Base-by-base conservation (phyloP, 306 rosid genomes). In the Macrotyloma uniflorum region DNA sequence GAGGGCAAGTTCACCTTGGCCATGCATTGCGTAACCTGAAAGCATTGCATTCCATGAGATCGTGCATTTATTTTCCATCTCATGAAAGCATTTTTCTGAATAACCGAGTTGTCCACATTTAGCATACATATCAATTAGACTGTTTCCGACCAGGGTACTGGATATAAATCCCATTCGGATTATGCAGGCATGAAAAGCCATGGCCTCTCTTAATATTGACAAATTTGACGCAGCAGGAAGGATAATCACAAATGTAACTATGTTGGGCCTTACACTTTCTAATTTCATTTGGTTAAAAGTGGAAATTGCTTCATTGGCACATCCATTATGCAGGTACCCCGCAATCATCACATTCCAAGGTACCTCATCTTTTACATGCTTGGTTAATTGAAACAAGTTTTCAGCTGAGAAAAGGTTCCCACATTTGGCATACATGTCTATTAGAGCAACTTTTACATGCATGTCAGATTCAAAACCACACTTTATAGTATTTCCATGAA, bases 41-140 rank as follows among this genome's bases (percentile, higher is more conserved):
- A 91, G 90, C 94, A 91, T 87, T 74, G 88, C 74, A 61, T 90
- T 90, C 91, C 93, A 92, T 8, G 97, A 86, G 74, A 90, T 67
- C 55, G 69, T 81, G 70, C 87, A 83, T 83, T 84, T 88, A 69
- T 74, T 76, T 79, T 85, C 89, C 85, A 92, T 80, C 80, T 90
- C 97, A 78, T 71, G 45, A 83, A 90, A 92, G 81, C 83, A 85
- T 76, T 83, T 86, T 90, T 92, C 90, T 5, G 90, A 80, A 81
- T 77, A 79, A 78, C 70, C 30, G 38, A 90, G 90, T 61, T 50
- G 83, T 61, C 97, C 95, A 20, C 93, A 85, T 90, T 90, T 92
- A 58, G 90, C 87, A 81, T 90, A 90, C 91, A 85, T 84, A 76
- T 88, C 86, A 30, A 92, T 28, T 23, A 92, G 89, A 78, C 91